Evolutionary conservation across 495 filamentous ascomycete species (phyloP).

Genomic region (Pseudoneurospora amorphoporcata): DNA sequence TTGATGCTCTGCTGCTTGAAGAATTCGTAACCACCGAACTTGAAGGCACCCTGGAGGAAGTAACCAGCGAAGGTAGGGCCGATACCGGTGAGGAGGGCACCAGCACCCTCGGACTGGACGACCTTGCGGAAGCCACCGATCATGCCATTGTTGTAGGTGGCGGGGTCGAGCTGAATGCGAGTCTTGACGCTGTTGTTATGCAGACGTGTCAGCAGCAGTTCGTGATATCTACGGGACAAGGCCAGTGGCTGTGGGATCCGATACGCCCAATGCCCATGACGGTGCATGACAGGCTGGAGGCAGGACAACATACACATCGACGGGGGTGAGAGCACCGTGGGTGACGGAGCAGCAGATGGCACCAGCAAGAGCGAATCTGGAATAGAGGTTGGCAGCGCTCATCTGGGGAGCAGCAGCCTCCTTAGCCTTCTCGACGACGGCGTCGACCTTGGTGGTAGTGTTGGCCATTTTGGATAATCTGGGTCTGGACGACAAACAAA

Average conservation of each 20-base stretch:
- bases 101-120: conserved; percentile 72
- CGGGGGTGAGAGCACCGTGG: conserved; percentile 83
- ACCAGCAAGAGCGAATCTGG: conserved; percentile 84
- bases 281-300: conserved; percentile 2
- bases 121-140: conserved; percentile 82
- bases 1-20: conserved; percentile 94
- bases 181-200: conserved; percentile 70
- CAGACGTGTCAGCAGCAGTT: conserved; percentile 8
- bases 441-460: conserved; percentile 27
- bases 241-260: not conserved
- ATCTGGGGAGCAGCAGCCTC: conserved; percentile 23
- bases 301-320: conserved; percentile 77
- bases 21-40: conserved; percentile 91
- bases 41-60: conserved; percentile 91
- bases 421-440: conserved; percentile 20
- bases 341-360: conserved; percentile 92
- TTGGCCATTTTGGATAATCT: conserved; percentile 13
- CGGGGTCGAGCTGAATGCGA: conserved; percentile 85
- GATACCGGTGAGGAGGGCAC: conserved; percentile 77
- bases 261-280: not conserved
- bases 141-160: conserved; percentile 81
- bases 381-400: conserved; percentile 52
- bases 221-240: not conserved
- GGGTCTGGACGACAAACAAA: conserved; percentile 1
- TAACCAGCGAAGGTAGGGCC: conserved; percentile 85